Conservation (phyloP, 169 alveolate species). For the Plasmodium fragile region DNA sequence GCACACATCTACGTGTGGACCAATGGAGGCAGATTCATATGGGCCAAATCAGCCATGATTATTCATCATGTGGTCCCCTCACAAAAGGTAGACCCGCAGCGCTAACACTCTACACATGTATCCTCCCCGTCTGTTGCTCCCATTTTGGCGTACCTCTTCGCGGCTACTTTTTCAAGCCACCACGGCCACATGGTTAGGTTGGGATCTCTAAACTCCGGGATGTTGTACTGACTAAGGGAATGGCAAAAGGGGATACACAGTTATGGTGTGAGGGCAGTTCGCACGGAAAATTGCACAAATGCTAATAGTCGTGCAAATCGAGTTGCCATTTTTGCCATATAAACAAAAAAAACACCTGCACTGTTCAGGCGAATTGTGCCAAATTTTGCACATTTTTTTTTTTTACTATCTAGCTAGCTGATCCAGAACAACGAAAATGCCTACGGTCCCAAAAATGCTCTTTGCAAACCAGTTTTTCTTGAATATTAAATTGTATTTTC, state of each 20-base stretch:
- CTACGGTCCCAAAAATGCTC: conserved; percentile 69
- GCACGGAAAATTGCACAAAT: neutral
- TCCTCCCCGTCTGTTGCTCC: neutral
- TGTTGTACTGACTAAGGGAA: conserved; percentile 41
- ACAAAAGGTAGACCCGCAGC: neutral
- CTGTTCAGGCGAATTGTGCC: conserved; percentile 20
- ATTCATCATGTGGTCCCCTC: neutral
- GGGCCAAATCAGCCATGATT: neutral
- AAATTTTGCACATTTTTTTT: neutral
- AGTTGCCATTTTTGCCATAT: neutral
- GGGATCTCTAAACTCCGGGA: conserved; percentile 68
- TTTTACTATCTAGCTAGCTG: conserved; percentile 72
- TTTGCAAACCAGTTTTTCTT: conserved; percentile 68
- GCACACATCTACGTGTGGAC: neutral
- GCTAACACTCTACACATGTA: neutral
- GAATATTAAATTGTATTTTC: conserved; percentile 62
- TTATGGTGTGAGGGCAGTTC: neutral
- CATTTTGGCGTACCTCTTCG: conserved; percentile 36
- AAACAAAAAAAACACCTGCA: conserved; percentile 8
- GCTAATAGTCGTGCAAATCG: neutral
- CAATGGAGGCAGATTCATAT: neutral
- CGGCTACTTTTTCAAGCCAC: conserved; percentile 71
- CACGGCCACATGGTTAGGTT: conserved; percentile 72
- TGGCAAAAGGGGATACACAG: neutral
- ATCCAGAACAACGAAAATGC: conserved; percentile 47